These are phyloP conservation scores for Neoascochyta sp. DNA, from an alignment of 2,329 filamentous ascomycete species.

Conservation along the genomic window DNA sequence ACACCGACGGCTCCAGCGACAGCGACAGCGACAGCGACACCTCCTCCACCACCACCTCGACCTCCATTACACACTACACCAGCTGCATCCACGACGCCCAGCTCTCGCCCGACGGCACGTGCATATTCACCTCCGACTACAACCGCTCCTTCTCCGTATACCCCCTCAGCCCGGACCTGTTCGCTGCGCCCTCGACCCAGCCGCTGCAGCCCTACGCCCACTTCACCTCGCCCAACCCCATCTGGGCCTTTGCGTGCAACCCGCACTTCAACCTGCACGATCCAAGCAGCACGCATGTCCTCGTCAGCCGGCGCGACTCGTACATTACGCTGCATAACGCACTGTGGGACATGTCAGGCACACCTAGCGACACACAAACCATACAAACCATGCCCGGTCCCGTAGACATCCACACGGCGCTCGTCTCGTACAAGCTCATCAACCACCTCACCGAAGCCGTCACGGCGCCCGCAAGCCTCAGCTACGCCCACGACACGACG, in stretches of 20 bases:
- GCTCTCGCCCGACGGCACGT: slow-evolving; percentile 53
- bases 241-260: slow-evolving; percentile 54
- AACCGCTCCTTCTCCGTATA: slow-evolving; percentile 55
- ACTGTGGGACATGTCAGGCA: slow-evolving; percentile 40
- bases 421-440: slow-evolving; percentile 55
- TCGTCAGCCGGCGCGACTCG: slow-evolving; percentile 52
- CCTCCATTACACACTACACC: too few relatives aligned
- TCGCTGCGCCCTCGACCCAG: slow-evolving; percentile 5
- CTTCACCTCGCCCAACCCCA: slow-evolving; percentile 47
- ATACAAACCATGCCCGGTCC: slow-evolving; percentile 5
- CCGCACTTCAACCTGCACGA: slow-evolving; percentile 54
- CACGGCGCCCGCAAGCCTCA: slow-evolving; percentile 53
- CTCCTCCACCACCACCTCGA: too few relatives aligned
- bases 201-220: slow-evolving; percentile 46
- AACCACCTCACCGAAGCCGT: slow-evolving; percentile 55
- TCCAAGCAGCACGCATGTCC: slow-evolving; percentile 47
- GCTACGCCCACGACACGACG: slow-evolving; percentile 49
- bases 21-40: too few relatives aligned
- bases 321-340: slow-evolving; percentile 57
- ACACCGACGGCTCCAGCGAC: too few relatives aligned
- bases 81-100: slow-evolving; percentile 31
- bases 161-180: slow-evolving; percentile 13
- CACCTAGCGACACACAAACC: neutral
- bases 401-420: slow-evolving; percentile 19
- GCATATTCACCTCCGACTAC: slow-evolving; percentile 52